phyloP scores from a whole-genome alignment of 2,329 filamentous ascomycete genomes.

The Nannizzia gypsea region DNA sequence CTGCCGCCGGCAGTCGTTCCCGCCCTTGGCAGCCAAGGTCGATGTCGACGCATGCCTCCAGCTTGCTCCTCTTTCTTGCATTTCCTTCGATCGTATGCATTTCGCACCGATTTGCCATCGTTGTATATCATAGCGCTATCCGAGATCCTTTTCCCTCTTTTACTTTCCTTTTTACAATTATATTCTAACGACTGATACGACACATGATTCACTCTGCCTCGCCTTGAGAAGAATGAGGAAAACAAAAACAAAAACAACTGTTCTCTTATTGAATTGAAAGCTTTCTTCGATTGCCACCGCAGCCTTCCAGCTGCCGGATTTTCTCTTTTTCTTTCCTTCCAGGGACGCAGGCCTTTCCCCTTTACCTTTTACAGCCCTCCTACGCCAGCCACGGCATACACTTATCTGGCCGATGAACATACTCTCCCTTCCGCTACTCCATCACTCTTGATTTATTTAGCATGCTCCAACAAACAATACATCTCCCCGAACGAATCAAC shows the following conservation, averaged over 20 bases:
- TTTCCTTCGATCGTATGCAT: constrained; percentile 1
- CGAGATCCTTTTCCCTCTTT: background rate
- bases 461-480: background rate
- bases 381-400: background rate
- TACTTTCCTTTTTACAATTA: background rate
- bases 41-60: background rate
- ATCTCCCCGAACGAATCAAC: background rate
- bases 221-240: background rate
- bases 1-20: constrained; percentile 6
- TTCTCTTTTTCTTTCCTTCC: background rate
- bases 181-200: constrained; percentile 12
- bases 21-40: background rate
- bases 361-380: background rate
- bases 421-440: background rate
- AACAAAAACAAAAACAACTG: background rate
- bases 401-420: background rate
- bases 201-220: constrained; percentile 1
- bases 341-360: background rate
- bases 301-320: background rate
- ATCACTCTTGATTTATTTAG: background rate
- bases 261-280: background rate
- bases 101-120: background rate
- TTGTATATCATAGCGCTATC: constrained; percentile 2
- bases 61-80: background rate
- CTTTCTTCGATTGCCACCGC: background rate